Evolutionary conservation across 805 yeast genomes (phyloP).

Genomic region (Yamadazyma endophytica): DNA sequence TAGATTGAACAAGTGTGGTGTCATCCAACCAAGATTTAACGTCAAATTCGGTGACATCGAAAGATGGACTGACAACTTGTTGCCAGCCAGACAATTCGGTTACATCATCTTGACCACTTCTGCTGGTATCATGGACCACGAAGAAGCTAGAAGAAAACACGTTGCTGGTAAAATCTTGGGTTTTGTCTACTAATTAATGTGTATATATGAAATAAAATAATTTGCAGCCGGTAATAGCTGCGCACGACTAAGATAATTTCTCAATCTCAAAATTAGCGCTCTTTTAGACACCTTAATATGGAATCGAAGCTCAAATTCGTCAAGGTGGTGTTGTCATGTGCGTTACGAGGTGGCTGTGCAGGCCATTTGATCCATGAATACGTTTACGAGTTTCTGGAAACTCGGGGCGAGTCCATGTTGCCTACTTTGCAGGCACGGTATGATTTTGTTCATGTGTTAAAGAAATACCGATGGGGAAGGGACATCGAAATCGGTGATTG

Average conservation of each 20-base stretch:
- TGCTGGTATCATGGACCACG: slow-evolving; percentile 99
- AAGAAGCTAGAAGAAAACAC: slow-evolving; percentile 99
- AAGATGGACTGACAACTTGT: slow-evolving; percentile 97
- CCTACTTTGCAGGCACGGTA: slow-evolving; percentile 75
- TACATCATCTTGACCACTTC: slow-evolving; percentile 96
- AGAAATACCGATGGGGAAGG: slow-evolving; percentile 59
- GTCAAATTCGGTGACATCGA: slow-evolving; percentile 92
- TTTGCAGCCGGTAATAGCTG: neutral
- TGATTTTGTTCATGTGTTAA: slow-evolving; percentile 78
- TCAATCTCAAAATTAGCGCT: neutral
- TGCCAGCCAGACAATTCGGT: slow-evolving; percentile 99
- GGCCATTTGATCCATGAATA: slow-evolving; percentile 64
- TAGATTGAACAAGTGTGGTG: slow-evolving; percentile 98
- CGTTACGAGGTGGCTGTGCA: slow-evolving; percentile 57
- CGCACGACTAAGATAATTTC: neutral
- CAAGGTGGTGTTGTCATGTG: slow-evolving; percentile 41
- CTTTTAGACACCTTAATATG: slow-evolving; percentile 4
- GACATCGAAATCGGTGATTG: slow-evolving; percentile 78
- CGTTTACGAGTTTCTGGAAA: slow-evolving; percentile 71
- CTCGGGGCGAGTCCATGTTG: slow-evolving; percentile 92
- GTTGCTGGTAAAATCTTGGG: slow-evolving; percentile 98
- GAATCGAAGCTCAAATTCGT: slow-evolving; percentile 18
- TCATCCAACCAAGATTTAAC: slow-evolving; percentile 97
- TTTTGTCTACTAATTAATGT: slow-evolving; percentile 67
- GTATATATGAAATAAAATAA: neutral